Conservation (phyloP, 176 grass and related monocot genomes). For the Oryza officinalis region DNA sequence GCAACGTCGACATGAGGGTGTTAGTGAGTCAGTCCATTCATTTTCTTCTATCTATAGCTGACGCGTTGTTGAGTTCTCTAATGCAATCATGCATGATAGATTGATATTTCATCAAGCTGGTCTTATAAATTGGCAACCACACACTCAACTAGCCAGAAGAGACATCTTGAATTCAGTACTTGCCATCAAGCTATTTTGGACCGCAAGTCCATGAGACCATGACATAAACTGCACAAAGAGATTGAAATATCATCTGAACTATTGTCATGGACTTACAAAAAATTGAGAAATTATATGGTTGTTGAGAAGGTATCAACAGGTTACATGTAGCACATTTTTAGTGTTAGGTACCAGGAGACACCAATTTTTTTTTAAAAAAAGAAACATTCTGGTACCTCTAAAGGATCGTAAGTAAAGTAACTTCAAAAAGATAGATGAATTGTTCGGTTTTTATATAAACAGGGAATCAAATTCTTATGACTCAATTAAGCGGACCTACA, state of each 20-base stretch:
- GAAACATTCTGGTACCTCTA: no score
- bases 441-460: not conserved
- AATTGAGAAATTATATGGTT: no score
- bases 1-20: constrained; percentile 22
- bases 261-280: not conserved
- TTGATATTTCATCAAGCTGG: constrained; percentile 5
- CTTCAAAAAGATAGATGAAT: not conserved
- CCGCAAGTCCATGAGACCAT: not conserved
- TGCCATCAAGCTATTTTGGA: not conserved
- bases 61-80: not conserved
- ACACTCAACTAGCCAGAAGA: not conserved
- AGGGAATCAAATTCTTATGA: not conserved
- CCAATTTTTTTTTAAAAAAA: no score
- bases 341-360: no score
- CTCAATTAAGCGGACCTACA: not conserved
- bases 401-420: no score
- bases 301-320: no score
- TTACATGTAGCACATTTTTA: no score
- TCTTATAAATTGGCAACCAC: not conserved
- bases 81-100: not conserved
- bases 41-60: not conserved
- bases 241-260: not conserved
- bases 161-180: not conserved
- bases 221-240: not conserved
- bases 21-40: constrained; percentile 27